Percentiles rank a stretch among this genome's conserved stretches.
Conservation (phyloP, 495 filamentous ascomycete genomes). For the Penicillium paxilli region DNA sequence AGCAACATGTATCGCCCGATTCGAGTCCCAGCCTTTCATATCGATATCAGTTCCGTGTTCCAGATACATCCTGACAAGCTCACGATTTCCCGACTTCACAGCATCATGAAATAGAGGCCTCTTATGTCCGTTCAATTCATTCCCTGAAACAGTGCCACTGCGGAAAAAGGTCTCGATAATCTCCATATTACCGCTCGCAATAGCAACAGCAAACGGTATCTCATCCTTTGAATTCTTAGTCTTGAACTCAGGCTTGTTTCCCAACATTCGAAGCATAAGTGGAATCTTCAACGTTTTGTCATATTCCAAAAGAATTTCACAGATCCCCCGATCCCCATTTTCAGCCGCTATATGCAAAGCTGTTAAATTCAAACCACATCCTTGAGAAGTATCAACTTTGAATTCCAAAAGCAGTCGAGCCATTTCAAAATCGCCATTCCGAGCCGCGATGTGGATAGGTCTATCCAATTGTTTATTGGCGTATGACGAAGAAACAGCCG, state of each 20-base stretch:
- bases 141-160: background rate
- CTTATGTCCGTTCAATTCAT: background rate
- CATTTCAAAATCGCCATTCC: background rate
- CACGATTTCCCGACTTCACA: background rate
- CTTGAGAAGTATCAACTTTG: background rate
- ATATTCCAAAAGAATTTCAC: background rate
- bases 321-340: background rate
- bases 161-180: background rate
- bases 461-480: background rate
- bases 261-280: background rate
- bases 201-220: background rate
- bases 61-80: conserved; percentile 1
- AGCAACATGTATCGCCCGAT: conserved; percentile 2
- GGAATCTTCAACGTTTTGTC: background rate
- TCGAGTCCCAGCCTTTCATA: conserved; percentile 4
- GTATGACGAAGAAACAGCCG: background rate
- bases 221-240: background rate
- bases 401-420: background rate
- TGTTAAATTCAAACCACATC: background rate
- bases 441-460: background rate
- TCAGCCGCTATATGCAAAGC: background rate
- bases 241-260: background rate
- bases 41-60: background rate
- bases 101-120: conserved; percentile 2
- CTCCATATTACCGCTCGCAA: background rate